Evolutionary conservation across 768 basidiomycete genomes (phyloP), one percentile per base, ranked within the genome.

Genomic region (Hebeloma cylindrosporum): DNA sequence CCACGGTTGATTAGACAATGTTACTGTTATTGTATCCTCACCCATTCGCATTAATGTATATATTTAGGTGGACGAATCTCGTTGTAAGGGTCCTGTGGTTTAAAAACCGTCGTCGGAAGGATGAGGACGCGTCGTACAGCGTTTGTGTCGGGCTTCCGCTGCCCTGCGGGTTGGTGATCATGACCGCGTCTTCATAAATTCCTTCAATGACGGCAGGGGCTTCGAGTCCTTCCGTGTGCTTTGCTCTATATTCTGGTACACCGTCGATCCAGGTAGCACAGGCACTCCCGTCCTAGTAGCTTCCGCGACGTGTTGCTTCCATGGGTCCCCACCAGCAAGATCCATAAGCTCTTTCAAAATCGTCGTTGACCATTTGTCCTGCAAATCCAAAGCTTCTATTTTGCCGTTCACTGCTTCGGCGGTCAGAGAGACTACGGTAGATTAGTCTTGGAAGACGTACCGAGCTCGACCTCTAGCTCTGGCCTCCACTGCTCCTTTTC

Each of bases 311-410:
- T 78, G 78, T 43, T 69, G 61, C 43, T 68, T 64, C 85, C 85
- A 88, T 2, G 72, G 61, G 7, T 75, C 66, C 6, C 78, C 80
- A 0, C 83, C 85, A 3, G 79, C 80, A 2, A 72, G 46, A 33
- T 85, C 78, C 83, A 89, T 85, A 17, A 89, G 69, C 50, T 89
- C 83, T 50, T 77, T 71, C 21, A 82, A 64, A 20, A 90, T 89
- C 8, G 73, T 62, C 0, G 80, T 77, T 9, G 85, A 88, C 78
- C 77, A 80, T 61, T 88, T 88, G 20, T 74, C 67, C n/a, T 79
- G 65, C 61, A 89, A 70, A 57, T 79, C 66, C 23, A 89, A 52
- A 5, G 59, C 74, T 38, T 70, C 52, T 14, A 62, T 61, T 37
- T 64, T 59, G 28, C 85, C 85, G 54, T 82, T 64, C 23, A 65